These are phyloP conservation scores for Beta corolliflora DNA, from an alignment of 179 eudicot genomes.

Conservation along the genomic window DNA sequence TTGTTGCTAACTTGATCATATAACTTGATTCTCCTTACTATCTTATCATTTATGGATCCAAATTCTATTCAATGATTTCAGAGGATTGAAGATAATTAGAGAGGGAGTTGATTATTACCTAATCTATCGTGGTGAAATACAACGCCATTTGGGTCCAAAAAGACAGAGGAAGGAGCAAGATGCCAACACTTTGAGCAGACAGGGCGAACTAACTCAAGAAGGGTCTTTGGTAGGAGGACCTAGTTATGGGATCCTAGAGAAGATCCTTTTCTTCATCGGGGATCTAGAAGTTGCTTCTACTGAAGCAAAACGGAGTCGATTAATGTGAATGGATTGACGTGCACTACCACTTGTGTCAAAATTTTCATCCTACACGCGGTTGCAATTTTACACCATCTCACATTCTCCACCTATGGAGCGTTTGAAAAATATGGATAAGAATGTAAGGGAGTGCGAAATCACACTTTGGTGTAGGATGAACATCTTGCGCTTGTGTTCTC, in stretches of 20 bases:
- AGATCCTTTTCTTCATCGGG: constrained; percentile 78
- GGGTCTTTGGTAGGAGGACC: constrained; percentile 35
- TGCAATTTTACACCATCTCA: too few species aligned
- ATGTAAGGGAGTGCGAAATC: too few species aligned
- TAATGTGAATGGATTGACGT: constrained; percentile 24
- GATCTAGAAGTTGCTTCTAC: constrained; percentile 74
- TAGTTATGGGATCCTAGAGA: constrained; percentile 56
- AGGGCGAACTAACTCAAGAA: constrained; percentile 13
- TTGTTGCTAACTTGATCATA: not conserved
- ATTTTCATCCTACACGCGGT: too few species aligned
- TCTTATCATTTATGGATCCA: not conserved
- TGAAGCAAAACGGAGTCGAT: constrained; percentile 59
- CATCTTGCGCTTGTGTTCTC: not conserved
- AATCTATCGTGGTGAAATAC: constrained; percentile 67
- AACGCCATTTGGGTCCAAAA: constrained; percentile 69
- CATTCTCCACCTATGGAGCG: too few species aligned
- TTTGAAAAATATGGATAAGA: too few species aligned
- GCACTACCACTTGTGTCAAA: not conserved
- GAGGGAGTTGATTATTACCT: constrained; percentile 76
- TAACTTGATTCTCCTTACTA: not conserved
- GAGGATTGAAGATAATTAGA: constrained; percentile 77
- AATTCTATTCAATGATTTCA: constrained; percentile 23
- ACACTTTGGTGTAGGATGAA: too few species aligned
- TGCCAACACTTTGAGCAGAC: constrained; percentile 13
- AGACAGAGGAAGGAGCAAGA: constrained; percentile 23